phyloP scores from a whole-genome alignment of 1,139 yeast species.

The Casaregolazyma suthepensis region DNA sequence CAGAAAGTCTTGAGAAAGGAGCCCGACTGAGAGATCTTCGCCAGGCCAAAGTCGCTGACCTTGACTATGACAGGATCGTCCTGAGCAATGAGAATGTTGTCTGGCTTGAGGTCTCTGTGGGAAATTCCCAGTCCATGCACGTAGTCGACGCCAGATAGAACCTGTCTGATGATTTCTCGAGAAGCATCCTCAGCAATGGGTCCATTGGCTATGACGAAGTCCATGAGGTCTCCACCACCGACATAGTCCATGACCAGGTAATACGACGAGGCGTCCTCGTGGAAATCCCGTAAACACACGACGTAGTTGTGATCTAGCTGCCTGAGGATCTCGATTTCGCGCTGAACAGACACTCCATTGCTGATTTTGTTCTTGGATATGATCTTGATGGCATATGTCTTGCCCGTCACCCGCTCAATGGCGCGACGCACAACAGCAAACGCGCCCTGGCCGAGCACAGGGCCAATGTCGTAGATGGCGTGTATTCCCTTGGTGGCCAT shows the following conservation, averaged over 20 bases:
- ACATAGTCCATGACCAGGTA: constrained; percentile 93
- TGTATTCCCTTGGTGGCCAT: constrained; percentile 40
- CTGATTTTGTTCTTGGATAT: constrained; percentile 79
- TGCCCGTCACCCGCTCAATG: constrained; percentile 76
- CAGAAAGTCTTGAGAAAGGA: constrained; percentile 83
- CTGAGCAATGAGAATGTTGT: constrained; percentile 81
- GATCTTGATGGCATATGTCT: constrained; percentile 83
- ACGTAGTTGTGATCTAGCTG: constrained; percentile 78
- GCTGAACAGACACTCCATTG: constrained; percentile 72
- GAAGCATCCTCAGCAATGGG: constrained; percentile 88
- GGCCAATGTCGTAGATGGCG: constrained; percentile 69
- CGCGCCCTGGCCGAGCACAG: constrained; percentile 91
- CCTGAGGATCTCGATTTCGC: constrained; percentile 77
- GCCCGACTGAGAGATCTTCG: constrained; percentile 71
- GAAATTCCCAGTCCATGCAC: constrained; percentile 87
- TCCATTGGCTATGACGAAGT: constrained; percentile 85
- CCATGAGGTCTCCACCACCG: constrained; percentile 98
- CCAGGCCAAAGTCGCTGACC: constrained; percentile 89
- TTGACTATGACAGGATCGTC: constrained; percentile 88
- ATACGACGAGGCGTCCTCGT: constrained; percentile 73
- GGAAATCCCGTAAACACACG: constrained; percentile 74
- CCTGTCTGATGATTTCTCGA: constrained; percentile 76
- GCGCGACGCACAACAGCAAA: constrained; percentile 94
- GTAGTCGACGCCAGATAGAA: constrained; percentile 74
- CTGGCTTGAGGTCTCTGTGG: constrained; percentile 85